Percentiles rank a stretch among this genome's conserved stretches.
These are phyloP conservation scores for Oryza glumipatula DNA, from an alignment of 176 grass and related monocot species.

Conservation along the genomic window DNA sequence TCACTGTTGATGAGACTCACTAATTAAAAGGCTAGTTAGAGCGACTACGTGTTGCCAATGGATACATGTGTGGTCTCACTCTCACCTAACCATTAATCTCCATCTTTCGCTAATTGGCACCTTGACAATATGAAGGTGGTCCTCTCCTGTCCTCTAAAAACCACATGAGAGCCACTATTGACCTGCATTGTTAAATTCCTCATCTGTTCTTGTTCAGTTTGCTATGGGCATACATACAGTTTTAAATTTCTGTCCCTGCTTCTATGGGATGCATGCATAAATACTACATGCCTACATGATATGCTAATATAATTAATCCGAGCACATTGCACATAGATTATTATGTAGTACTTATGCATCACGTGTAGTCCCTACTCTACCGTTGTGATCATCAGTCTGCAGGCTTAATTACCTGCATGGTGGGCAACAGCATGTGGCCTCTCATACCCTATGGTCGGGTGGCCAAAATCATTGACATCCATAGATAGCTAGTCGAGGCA, in stretches of 20 bases:
- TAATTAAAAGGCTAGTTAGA: constrained; percentile 32
- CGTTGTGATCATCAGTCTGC: neutral
- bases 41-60: neutral
- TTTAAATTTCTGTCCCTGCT: neutral
- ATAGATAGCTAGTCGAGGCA: neutral
- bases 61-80: neutral
- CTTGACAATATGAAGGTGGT: neutral
- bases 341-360: neutral
- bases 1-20: neutral
- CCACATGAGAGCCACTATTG: constrained; percentile 12
- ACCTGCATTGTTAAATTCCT: neutral
- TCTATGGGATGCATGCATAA: neutral
- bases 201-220: neutral
- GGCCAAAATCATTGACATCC: neutral
- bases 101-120: neutral
- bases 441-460: constrained; percentile 38
- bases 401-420: neutral
- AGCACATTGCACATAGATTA: neutral
- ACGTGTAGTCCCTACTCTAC: neutral
- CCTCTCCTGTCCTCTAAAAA: neutral
- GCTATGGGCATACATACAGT: neutral
- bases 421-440: constrained; percentile 34
- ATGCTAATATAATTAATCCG: constrained; percentile 5
- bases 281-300: neutral
- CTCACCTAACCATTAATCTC: constrained; percentile 37